These are phyloP conservation scores for Cercospora canescens DNA, from an alignment of 2,329 filamentous ascomycete species.

Conservation along the genomic window DNA sequence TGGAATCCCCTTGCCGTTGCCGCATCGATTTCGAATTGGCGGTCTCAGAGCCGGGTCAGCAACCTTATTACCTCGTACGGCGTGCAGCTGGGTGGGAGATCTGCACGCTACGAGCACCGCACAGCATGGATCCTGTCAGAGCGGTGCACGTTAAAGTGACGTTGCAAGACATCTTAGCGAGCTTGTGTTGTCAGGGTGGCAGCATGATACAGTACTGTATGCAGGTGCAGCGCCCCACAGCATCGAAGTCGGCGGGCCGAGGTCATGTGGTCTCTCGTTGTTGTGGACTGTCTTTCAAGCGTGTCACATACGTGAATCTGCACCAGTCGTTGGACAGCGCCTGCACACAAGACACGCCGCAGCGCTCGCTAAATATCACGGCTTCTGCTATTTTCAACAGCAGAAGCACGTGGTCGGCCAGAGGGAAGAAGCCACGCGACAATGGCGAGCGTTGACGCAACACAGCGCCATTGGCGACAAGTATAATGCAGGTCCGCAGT, in stretches of 20 bases:
- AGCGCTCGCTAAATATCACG: no score
- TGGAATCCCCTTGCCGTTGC: background rate
- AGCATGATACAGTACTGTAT: background rate
- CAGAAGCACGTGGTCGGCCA: no score
- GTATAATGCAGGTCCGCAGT: background rate
- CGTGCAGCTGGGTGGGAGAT: background rate
- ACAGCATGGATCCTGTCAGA: background rate
- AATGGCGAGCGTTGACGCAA: background rate
- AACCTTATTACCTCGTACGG: background rate
- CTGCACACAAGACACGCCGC: background rate
- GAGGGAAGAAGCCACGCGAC: no score
- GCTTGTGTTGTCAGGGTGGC: background rate
- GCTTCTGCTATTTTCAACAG: no score
- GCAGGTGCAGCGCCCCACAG: background rate
- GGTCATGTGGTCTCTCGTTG: background rate
- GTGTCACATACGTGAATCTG: background rate
- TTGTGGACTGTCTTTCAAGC: background rate
- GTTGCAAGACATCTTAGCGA: background rate
- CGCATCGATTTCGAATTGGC: background rate
- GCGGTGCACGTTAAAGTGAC: background rate
- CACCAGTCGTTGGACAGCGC: background rate
- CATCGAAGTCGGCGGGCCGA: background rate
- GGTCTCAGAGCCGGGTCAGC: background rate
- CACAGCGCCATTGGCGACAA: background rate
- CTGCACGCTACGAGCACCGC: background rate